These are phyloP conservation scores for Arachnopeziza araneosa DNA, from an alignment of 2,329 filamentous ascomycete species.

Conservation along the genomic window DNA sequence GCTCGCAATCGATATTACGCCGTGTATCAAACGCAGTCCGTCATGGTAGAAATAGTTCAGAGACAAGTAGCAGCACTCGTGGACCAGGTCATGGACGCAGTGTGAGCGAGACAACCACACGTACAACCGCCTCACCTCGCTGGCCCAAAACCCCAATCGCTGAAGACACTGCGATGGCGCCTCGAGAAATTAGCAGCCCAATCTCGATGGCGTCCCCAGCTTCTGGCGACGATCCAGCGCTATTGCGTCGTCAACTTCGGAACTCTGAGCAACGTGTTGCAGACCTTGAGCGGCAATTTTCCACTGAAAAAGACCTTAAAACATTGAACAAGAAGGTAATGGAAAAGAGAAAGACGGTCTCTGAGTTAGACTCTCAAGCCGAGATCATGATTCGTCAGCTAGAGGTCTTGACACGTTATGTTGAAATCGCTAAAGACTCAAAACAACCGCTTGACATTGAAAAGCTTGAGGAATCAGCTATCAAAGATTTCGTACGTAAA, in stretches of 20 bases:
- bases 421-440: constrained; percentile 78
- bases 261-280: constrained; percentile 79
- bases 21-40: constrained; percentile 90
- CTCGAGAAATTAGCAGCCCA: constrained; percentile 66
- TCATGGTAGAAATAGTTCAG: constrained; percentile 84
- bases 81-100: constrained; percentile 52
- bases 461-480: constrained; percentile 80
- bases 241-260: constrained; percentile 70
- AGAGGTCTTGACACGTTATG: constrained; percentile 81
- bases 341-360: constrained; percentile 94
- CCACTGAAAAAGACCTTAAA: constrained; percentile 42
- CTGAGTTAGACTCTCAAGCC: constrained; percentile 86
- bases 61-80: constrained; percentile 41
- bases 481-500: constrained; percentile 84
- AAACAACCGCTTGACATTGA: constrained; percentile 74
- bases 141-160: constrained; percentile 62
- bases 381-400: constrained; percentile 93
- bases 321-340: constrained; percentile 80
- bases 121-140: constrained; percentile 57
- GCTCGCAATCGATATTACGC: constrained; percentile 73
- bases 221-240: constrained; percentile 54
- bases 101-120: constrained; percentile 62
- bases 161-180: constrained; percentile 46
- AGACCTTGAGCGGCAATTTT: constrained; percentile 78
- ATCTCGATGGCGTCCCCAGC: constrained; percentile 55